phyloP scores from a whole-genome alignment of 1,139 yeast genomes.

The Scheffersomyces insectosa region DNA sequence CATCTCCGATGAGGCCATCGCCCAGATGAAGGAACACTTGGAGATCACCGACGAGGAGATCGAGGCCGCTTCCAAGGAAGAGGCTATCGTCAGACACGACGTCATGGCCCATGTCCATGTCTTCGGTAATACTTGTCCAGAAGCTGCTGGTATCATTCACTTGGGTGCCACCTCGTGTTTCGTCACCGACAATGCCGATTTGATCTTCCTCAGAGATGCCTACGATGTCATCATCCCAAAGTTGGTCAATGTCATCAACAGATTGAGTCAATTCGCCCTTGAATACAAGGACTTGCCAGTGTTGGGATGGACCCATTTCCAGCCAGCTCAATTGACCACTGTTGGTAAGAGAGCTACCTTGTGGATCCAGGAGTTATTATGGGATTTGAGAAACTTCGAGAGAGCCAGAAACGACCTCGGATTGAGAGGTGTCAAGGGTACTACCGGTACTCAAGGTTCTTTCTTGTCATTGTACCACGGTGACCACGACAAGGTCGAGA shows the following conservation, averaged over 20 bases:
- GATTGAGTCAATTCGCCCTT: conserved; percentile 83
- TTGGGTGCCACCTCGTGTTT: conserved; percentile 98
- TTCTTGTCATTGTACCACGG: conserved; percentile 94
- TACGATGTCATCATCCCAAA: conserved; percentile 91
- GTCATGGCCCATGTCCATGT: conserved; percentile 99
- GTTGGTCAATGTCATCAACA: conserved; percentile 91
- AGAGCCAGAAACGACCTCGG: conserved; percentile 98
- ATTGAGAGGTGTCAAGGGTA: conserved; percentile 97
- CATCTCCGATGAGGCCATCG: conserved; percentile 87
- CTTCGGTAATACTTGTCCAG: conserved; percentile 89
- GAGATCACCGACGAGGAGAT: conserved; percentile 91
- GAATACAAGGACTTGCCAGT: conserved; percentile 95
- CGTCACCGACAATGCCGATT: conserved; percentile 97
- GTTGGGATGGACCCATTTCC: conserved; percentile 99
- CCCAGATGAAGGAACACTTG: conserved; percentile 76
- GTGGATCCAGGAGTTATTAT: conserved; percentile 95
- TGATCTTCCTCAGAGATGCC: conserved; percentile 94
- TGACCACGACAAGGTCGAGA: conserved; percentile 94
- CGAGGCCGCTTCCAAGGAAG: conserved; percentile 85
- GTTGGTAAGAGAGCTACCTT: conserved; percentile 97
- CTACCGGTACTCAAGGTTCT: conserved; percentile 98
- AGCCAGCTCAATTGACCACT: conserved; percentile 98
- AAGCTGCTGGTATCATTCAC: conserved; percentile 97
- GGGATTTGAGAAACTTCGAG: conserved; percentile 95
- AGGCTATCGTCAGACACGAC: conserved; percentile 97